These are phyloP conservation scores for Fomitiporia mediterranea DNA, from an alignment of 1,284 basidiomycete genomes.

Conservation along the genomic window DNA sequence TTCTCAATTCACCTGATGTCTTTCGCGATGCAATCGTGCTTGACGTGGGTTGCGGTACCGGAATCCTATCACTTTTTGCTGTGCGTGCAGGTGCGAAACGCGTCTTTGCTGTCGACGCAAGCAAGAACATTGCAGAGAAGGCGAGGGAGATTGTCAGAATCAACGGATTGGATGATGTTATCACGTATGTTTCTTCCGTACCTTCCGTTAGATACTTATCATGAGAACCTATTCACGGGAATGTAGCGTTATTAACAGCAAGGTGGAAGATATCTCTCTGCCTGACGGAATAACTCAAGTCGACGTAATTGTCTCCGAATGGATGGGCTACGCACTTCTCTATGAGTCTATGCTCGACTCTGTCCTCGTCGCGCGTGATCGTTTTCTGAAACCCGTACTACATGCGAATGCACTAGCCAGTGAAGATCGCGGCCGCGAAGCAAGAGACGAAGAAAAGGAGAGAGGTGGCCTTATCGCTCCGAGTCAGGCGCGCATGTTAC, in stretches of 20 bases:
- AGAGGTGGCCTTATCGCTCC: conserved; percentile 84
- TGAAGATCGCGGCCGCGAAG: conserved; percentile 12
- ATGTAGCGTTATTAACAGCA: conserved; percentile 74
- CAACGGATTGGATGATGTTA: conserved; percentile 73
- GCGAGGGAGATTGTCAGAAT: conserved; percentile 77
- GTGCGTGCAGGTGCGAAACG: conserved; percentile 89
- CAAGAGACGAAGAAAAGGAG: neutral
- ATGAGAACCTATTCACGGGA: no score
- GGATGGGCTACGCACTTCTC: conserved; percentile 94
- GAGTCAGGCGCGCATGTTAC: conserved; percentile 83
- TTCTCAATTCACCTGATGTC: conserved; percentile 78
- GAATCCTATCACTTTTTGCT: conserved; percentile 91
- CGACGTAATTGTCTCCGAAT: conserved; percentile 94
- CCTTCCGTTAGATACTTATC: no score
- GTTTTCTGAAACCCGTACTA: conserved; percentile 61
- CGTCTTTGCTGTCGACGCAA: conserved; percentile 93
- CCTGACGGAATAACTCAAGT: conserved; percentile 72
- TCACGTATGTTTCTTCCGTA: conserved; percentile 50
- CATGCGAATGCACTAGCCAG: neutral
- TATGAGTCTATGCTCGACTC: conserved; percentile 99
- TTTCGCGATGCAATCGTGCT: conserved; percentile 88
- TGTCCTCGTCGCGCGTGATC: conserved; percentile 82
- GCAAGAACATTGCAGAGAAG: conserved; percentile 74
- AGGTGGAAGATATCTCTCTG: conserved; percentile 79
- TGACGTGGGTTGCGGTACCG: conserved; percentile 94